Evolutionary conservation across 805 yeast species (phyloP), one percentile per base, ranked within the genome.

Genomic region (Wickerhamomyces mucosus): DNA sequence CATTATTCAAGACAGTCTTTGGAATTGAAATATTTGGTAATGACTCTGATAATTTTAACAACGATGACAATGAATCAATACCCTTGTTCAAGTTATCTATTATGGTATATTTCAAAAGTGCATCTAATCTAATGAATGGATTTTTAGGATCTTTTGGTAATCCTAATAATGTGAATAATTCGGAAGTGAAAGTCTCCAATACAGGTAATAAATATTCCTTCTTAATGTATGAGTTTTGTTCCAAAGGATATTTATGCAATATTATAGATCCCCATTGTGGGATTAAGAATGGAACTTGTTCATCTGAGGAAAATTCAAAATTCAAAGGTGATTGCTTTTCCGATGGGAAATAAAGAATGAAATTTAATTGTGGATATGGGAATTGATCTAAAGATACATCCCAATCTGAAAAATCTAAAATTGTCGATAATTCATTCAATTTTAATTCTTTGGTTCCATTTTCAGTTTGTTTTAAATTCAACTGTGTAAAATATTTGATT

Each of bases 331-430:
- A 53, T 18, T 56, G 59, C 17, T 61, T 57, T 23, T 55, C 46
- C 5, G 67, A 60, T 3, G 94, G 86, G 32, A 76, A 67, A 45
- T 76, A 83, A 1, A 78, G 55, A 14, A 82, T 62, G 46, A 89
- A 75, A 53, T 86, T 83, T 38, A 83, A 67, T 0, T 72, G 66
- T 23, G 92, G 86, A 38, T 75, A 70, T 2, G 73, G 58, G 43
- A 69, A 73, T 42, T 67, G 66, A 33, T 63, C 61, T 27, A 67
- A 60, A 3, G 73, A 54, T 40, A 79, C 63, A 34, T 78, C 78
- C 94, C 94, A 81, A 42, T 82, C 94, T 3, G 92, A 86, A 42
- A 74, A 75, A 55, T 89, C 92, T 37, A 88, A 69, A 41, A 83
- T 73, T 11, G 88, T 79, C 2, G 94, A 68, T 21, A 88, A 61